A percentile compares a stretch with the other conserved stretches of the same genome.
These are phyloP conservation scores for Podila verticillata DNA, from an alignment of 192 early-diverging fungal species.

Conservation along the genomic window DNA sequence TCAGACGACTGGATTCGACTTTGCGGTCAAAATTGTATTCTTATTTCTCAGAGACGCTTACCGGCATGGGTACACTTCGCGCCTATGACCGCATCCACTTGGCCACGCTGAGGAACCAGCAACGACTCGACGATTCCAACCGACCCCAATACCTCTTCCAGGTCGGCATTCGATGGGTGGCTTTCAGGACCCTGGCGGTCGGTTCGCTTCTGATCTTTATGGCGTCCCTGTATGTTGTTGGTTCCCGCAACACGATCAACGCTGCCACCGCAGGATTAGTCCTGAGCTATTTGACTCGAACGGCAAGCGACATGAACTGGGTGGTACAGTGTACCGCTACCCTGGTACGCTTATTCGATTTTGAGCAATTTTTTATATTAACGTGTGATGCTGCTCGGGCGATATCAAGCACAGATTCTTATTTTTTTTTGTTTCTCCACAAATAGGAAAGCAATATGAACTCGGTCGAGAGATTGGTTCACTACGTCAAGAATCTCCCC, in stretches of 20 bases:
- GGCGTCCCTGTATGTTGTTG: slow-evolving; percentile 75
- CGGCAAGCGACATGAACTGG: slow-evolving; percentile 80
- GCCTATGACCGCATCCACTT: slow-evolving; percentile 62
- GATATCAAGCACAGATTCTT: no score
- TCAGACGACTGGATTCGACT: slow-evolving; percentile 89
- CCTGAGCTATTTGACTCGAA: slow-evolving; percentile 73
- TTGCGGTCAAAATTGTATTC: slow-evolving; percentile 83
- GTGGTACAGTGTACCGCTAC: slow-evolving; percentile 69
- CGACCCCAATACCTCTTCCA: slow-evolving; percentile 84
- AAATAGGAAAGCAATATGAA: slow-evolving; percentile 47
- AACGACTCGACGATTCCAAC: slow-evolving; percentile 79
- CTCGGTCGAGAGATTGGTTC: slow-evolving; percentile 38
- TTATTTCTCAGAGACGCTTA: slow-evolving; percentile 79
- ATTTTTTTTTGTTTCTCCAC: no score
- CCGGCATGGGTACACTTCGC: slow-evolving; percentile 84
- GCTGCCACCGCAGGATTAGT: slow-evolving; percentile 75
- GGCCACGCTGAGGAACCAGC: slow-evolving; percentile 63
- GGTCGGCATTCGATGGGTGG: slow-evolving; percentile 73
- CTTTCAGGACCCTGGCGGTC: slow-evolving; percentile 43
- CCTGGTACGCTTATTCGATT: slow-evolving; percentile 35
- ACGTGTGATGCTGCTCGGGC: no score
- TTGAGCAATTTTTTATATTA: no score
- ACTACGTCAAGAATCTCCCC: slow-evolving; percentile 35
- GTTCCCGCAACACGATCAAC: slow-evolving; percentile 70
- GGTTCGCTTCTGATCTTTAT: slow-evolving; percentile 79